Base-by-base conservation (phyloP, 495 filamentous ascomycete genomes). In the Trichoderma reesei region DNA sequence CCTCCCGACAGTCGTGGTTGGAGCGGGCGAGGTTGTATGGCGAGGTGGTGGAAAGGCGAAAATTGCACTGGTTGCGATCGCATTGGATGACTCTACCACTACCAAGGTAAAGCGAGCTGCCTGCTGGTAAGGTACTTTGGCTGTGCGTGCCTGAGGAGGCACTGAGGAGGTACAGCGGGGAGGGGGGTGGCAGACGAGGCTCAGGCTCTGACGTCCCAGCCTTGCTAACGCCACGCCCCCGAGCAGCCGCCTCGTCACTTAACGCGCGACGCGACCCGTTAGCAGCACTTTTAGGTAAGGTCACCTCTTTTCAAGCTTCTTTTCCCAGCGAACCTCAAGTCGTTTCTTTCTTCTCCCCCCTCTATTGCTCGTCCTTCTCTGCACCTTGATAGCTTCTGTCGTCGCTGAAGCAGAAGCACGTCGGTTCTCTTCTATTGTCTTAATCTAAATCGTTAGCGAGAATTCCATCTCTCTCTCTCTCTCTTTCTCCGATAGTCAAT, bases 271-370 rank as follows among this genome's bases (percentile, higher is more conserved):
- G 51, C 51, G 51, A 10, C 20, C 48, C 51, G 42, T 14, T 18
- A 6, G 38, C 16, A 46, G 8, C 13, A 46, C 5, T 16, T 46
- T 46, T 10, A 46, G 13, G 42, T 46, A 11, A 7, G 16, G 44
- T 16, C n/a, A 9, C 16, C n/a, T 44, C 46, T 56, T 56, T 56
- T 56, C 51, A 56, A 56, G 51, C 51, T 56, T 56, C 51, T n/a
- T 9, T n/a, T 26, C 26, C 1, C 26, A 26, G 26, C 26, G 26
- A 3, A 56, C 9, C 3, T 10, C 51, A 14, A 14, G 51, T 26
- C 51, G 33, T 34, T 56, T 56, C 7, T 34, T 56, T 56, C 7
- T 8, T 34, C 26, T 56, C 51, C 10, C 10, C 16, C 14, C 51
- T 56, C 51, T 36, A 46, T 46, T 14, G 11, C 42, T 36, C 26